Conservation (phyloP, 2,329 filamentous ascomycete genomes). For the Colletotrichum trifolii region DNA sequence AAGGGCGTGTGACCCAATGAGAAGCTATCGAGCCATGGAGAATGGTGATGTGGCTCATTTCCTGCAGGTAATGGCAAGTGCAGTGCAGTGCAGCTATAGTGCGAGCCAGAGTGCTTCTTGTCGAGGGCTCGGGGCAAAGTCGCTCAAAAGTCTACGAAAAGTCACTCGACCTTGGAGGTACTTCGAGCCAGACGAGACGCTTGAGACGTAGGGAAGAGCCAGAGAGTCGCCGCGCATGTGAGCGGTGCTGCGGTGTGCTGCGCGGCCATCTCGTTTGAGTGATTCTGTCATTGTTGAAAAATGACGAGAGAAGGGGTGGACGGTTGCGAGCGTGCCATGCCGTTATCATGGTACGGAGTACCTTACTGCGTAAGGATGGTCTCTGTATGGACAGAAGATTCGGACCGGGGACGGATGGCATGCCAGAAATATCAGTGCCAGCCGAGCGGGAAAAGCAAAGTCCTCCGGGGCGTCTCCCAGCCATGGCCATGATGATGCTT, state of each 20-base stretch:
- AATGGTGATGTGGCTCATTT: constrained; percentile 1
- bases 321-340: neutral
- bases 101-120: neutral
- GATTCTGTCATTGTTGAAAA: constrained; percentile 31
- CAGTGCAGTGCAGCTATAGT: neutral
- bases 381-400: neutral
- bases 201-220: constrained; percentile 2
- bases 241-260: constrained; percentile 14
- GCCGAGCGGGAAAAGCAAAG: constrained; percentile 17
- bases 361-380: no score
- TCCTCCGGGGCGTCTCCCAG: no score
- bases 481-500: no score
- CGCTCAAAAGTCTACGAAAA: constrained; percentile 7
- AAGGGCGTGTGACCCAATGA: neutral
- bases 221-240: constrained; percentile 28
- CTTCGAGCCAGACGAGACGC: constrained; percentile 8
- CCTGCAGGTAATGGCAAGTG: constrained; percentile 10
- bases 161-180: constrained; percentile 30
- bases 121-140: neutral
- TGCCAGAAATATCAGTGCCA: constrained; percentile 26
- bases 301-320: constrained; percentile 12
- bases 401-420: constrained; percentile 8
- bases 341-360: neutral
- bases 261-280: constrained; percentile 33
- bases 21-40: neutral